Conservation (phyloP, 106 monocot genomes). For the Triglochin maritima region DNA sequence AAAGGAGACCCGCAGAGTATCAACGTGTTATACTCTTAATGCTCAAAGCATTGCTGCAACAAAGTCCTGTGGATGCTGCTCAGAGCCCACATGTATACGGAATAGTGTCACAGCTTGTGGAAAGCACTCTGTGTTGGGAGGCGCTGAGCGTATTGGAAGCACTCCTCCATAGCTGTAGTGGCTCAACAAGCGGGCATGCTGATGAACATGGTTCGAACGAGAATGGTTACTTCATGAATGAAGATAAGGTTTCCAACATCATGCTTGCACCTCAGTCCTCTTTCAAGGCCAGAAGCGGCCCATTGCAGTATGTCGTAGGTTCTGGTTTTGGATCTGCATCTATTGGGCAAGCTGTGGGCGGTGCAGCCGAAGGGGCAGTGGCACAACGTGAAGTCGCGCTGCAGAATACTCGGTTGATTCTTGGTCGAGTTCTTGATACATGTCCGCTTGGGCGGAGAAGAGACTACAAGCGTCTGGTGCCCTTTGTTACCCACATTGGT, state of each 20-base stretch:
- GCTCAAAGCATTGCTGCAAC: slow-evolving; percentile 94
- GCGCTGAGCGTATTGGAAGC: slow-evolving; percentile 87
- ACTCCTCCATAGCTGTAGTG: slow-evolving; percentile 76
- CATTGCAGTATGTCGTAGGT: slow-evolving; percentile 48
- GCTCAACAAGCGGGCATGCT: slow-evolving; percentile 25
- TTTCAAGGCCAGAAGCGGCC: slow-evolving; percentile 84
- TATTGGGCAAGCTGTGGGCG: slow-evolving; percentile 18
- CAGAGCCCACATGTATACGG: slow-evolving; percentile 92
- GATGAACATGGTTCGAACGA: slow-evolving; percentile 37
- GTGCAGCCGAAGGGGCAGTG: slow-evolving; percentile 32
- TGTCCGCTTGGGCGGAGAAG: slow-evolving; percentile 78
- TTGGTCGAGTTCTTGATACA: slow-evolving; percentile 85
- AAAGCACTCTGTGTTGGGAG: slow-evolving; percentile 78
- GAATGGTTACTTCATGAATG: slow-evolving; percentile 25
- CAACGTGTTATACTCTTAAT: slow-evolving; percentile 78
- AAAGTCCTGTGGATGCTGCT: slow-evolving; percentile 78
- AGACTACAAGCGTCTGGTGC: slow-evolving; percentile 93
- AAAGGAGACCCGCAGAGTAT: slow-evolving; percentile 76
- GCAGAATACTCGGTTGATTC: slow-evolving; percentile 69
- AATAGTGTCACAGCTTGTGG: slow-evolving; percentile 90
- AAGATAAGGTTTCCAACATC: slow-evolving; percentile 38
- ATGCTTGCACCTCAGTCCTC: slow-evolving; percentile 71
- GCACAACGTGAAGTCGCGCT: slow-evolving; percentile 63
- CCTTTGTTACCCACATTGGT: slow-evolving; percentile 57
- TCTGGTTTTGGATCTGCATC: slow-evolving; percentile 34